A percentile compares a stretch with the other conserved stretches of the same genome.
Evolutionary conservation across 441 rosid species (phyloP).

Genomic region (Gossypium gossypioides): DNA sequence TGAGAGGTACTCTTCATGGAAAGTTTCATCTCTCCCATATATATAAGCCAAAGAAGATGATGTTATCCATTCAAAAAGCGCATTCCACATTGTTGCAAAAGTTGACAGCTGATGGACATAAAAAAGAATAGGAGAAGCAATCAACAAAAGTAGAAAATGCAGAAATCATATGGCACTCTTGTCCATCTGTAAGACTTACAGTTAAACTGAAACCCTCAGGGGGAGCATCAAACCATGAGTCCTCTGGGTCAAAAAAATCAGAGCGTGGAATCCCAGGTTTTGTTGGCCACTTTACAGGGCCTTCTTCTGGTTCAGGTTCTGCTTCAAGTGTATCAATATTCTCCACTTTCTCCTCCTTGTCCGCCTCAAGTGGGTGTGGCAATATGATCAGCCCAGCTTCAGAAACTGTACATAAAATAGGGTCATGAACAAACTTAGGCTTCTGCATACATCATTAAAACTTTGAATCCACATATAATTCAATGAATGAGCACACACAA

Average conservation of each 20-base stretch:
- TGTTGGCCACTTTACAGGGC: slow-evolving; percentile 50
- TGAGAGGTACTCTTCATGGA: slow-evolving; percentile 51
- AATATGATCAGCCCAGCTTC: slow-evolving; percentile 65
- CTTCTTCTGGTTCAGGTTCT: slow-evolving; percentile 29
- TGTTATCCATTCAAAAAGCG: slow-evolving; percentile 78
- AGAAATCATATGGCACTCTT: background rate
- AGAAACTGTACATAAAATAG: slow-evolving; percentile 31
- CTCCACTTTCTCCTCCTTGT: slow-evolving; percentile 28
- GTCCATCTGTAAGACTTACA: slow-evolving; percentile 34
- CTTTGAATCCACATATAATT: slow-evolving; percentile 1
- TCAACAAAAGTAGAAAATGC: background rate
- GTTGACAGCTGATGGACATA: slow-evolving; percentile 49
- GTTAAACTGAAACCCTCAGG: slow-evolving; percentile 73
- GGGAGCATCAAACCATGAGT: slow-evolving; percentile 75
- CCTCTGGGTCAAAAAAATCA: slow-evolving; percentile 59
- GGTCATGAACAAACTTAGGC: background rate
- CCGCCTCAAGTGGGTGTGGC: slow-evolving; percentile 35
- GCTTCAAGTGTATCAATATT: slow-evolving; percentile 23
- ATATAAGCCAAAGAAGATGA: slow-evolving; percentile 77
- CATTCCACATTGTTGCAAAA: slow-evolving; percentile 83
- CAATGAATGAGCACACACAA: background rate
- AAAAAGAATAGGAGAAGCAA: background rate
- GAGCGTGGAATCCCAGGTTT: slow-evolving; percentile 50
- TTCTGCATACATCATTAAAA: background rate
- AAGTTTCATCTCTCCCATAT: slow-evolving; percentile 69